Evolutionary conservation across 352 stramenopile species (phyloP), one percentile per base, ranked within the genome.

Genomic region (Pythium aphanidermatum): DNA sequence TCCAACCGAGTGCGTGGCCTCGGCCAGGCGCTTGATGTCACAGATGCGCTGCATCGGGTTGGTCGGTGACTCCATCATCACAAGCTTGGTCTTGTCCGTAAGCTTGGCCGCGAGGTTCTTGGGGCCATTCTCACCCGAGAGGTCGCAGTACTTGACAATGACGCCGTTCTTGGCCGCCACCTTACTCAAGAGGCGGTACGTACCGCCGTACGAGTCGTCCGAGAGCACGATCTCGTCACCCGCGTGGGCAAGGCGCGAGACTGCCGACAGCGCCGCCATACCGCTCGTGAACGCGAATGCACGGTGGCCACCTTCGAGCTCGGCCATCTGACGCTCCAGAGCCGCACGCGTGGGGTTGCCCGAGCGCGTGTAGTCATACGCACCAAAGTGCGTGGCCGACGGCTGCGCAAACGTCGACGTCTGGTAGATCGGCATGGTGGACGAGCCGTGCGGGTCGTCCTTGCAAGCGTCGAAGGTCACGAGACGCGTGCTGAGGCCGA

Each of bases 21-120:
- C 60, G 10, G 83, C 75, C 17, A 98, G 69, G 20, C 63, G 67
- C 33, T 64, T 51, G 54, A 99, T 98, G 73, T 98, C 89, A 40
- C 84, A 93, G 30, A 99, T 82, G 55, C 95, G 86, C 52, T 98
- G 81, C 69, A 94, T 98, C 9, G 95, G 96, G 65, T 99, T 98
- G 2, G 95, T 98, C 5, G 96, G 95, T 20, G 86, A 96, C 70
- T 99, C 96, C 52, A 98, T 92, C 93, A 96, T 98, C 34, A 99
- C 80, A 36, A 99, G 60, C 49, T 93, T 96, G 7, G 90, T 97
- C 50, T 84, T 86, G 43, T 65, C 46, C 21, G 70, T 70, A 21
- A 91, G 51, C 25, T 63, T 74, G 8, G 60, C 54, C 17, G 62
- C 44, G 16, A 93, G 55, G 45, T 86, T 81, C 55, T 87, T 88